phyloP scores from a whole-genome alignment of 208 protist genomes.

The Leishmania arabica region DNA sequence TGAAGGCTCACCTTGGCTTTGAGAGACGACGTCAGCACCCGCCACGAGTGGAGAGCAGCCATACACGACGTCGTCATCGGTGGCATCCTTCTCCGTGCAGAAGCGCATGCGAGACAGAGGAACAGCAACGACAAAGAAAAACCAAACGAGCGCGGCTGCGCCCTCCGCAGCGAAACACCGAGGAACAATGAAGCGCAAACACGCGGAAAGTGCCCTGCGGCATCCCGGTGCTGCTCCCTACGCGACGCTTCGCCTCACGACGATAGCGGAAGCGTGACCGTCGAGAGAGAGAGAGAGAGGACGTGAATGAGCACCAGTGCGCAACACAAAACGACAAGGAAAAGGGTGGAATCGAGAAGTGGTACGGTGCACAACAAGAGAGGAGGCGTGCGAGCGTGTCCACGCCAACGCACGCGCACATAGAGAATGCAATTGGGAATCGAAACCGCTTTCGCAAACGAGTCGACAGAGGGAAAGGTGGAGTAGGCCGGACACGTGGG shows the following conservation, averaged over 20 bases:
- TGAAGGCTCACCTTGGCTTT: slow-evolving; percentile 39
- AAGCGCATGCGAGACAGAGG: background rate
- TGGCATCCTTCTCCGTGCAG: background rate
- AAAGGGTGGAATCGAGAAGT: background rate
- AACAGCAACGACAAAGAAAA: background rate
- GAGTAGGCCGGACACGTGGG: background rate
- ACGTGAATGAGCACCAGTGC: background rate
- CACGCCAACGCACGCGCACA: background rate
- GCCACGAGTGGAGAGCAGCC: slow-evolving; percentile 19
- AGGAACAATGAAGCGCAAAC: background rate
- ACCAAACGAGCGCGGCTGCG: background rate
- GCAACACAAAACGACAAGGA: background rate
- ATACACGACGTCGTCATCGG: background rate
- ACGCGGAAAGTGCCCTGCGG: background rate
- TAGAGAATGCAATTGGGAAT: background rate
- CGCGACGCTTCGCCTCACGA: background rate
- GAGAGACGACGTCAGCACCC: slow-evolving; percentile 33
- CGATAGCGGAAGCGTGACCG: background rate
- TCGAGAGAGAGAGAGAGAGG: background rate
- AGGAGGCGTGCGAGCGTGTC: background rate
- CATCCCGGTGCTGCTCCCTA: background rate
- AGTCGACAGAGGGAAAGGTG: background rate
- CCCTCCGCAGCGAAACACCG: background rate
- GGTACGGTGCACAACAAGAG: background rate
- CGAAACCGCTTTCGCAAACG: background rate